Evolutionary conservation across 2,329 filamentous ascomycete genomes (phyloP), one percentile per base, ranked within the genome.

Genomic region (Ascosphaera acerosa): DNA sequence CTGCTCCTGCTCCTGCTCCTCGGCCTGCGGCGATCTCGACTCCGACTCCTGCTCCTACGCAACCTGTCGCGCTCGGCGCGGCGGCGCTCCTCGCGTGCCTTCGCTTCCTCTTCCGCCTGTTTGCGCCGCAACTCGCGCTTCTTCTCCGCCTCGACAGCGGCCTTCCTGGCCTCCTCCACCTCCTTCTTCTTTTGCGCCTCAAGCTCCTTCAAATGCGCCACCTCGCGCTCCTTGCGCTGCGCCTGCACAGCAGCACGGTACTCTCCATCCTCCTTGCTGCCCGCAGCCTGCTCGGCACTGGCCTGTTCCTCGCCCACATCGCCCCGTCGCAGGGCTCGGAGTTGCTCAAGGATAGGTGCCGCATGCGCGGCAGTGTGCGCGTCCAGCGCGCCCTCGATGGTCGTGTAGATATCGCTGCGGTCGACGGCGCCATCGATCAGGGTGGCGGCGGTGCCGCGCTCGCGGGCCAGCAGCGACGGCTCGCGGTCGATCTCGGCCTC

Each of bases 371-470:
- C 54, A 31, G 70, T 58, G 39, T 70, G 51, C 4, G 46, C 46
- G 39, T 66, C 59, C 29, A 73, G 54, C 10, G 61, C 56, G 5
- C 50, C 49, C 41, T 66, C 63, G 15, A 66, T 64, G 38, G 54
- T 59, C 36, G 60, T 60, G 42, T 72, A 73, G 32, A 71, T 58
- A 36, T 68, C 62, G 36, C 61, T 66, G 33, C 68, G 59, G 38
- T 71, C 67, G 6, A 66, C 67, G 2, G 64, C 65, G 33, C 68
- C 68, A 47, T 71, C 65, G 18, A 73, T 62, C 27, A 73, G 50
- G 1, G 65, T 65, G 6, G 65, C 66, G 17, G 67, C 66, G 43
- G 70, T 64, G 16, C 63, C 57, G 30, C 66, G 58, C 39, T 71
- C 64, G 18, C 66, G 65, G 32, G 62, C 64, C 10, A 73, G 53